Percentiles rank a stretch among this genome's conserved stretches.
Evolutionary conservation across 1,139 yeast genomes (phyloP).

Genomic region (Saccharomyces hybrid): DNA sequence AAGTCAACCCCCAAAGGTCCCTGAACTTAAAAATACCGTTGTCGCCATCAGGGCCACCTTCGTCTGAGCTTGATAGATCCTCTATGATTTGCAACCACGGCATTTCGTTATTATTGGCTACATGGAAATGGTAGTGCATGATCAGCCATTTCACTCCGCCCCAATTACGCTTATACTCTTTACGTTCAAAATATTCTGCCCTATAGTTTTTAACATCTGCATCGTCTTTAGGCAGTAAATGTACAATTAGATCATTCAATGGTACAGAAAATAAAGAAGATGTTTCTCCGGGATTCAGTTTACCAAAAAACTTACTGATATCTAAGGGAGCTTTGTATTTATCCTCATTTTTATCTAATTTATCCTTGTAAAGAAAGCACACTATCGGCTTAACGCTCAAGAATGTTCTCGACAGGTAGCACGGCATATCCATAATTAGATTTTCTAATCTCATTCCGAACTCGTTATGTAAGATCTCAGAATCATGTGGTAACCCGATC

Average conservation of each 20-base stretch:
- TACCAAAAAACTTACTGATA: constrained; percentile 22
- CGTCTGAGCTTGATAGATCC: constrained; percentile 48
- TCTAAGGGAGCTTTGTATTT: constrained; percentile 32
- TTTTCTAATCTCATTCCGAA: constrained; percentile 44
- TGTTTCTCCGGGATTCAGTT: constrained; percentile 65
- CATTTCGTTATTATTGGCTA: constrained; percentile 46
- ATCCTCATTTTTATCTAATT: constrained; percentile 29
- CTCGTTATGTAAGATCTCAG: constrained; percentile 38
- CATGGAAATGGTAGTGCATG: constrained; percentile 55
- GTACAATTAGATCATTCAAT: constrained; percentile 46
- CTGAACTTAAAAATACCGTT: constrained; percentile 32
- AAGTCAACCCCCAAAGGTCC: constrained; percentile 90
- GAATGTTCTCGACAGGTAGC: constrained; percentile 71
- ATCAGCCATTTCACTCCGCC: constrained; percentile 64
- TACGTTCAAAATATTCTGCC: constrained; percentile 34
- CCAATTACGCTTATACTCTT: constrained; percentile 40
- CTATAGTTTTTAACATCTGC: constrained; percentile 9
- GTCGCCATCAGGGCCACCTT: constrained; percentile 37
- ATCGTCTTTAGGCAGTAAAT: constrained; percentile 16
- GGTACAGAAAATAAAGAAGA: constrained; percentile 65
- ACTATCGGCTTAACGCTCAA: constrained; percentile 78
- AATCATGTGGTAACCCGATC: constrained; percentile 58
- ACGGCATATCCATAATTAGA: constrained; percentile 41
- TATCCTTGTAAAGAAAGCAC: constrained; percentile 46
- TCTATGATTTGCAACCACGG: constrained; percentile 55